Evolutionary conservation across 176 grass and related monocot species (phyloP), one percentile per base, ranked within the genome.

Genomic region (Zoysia pacifica): DNA sequence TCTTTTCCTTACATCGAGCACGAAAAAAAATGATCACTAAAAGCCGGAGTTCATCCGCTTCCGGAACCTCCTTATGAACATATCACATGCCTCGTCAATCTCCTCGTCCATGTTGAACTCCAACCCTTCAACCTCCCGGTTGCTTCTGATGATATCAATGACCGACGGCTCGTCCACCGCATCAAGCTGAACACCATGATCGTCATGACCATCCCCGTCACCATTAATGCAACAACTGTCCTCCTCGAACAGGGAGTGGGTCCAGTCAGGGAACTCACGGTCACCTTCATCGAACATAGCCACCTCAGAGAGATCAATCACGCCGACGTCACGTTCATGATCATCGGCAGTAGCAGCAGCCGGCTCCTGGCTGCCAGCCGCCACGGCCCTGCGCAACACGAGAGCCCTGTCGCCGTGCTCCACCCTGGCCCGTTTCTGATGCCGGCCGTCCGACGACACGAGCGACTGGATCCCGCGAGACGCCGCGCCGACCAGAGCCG

Each of bases 21-120:
- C 52, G 1, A 54, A 54, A 54, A 54, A 13, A 54, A 54, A 76
- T 42, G 52, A 16, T 54, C 52, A 54, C 52, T 54, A 54, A 54
- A 54, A 54, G 65, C 43, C 71, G 10, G 19, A 5, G 46, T 68
- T 99, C 70, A 99, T 86, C 56, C 80, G 84, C 46, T 43, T 68
- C 11, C 83, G 86, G 48, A 99, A 89, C 72, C 90, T 87, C 76
- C 19, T 86, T 20, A 99, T 99, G 84, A 91, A 99, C 72, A 95
- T 81, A 38, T 89, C 96, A 0, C 90, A 93, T 1, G 85, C 92
- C 47, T 93, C 86, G 49, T 99, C 88, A 43, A 95, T 99, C 62
- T 95, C 86, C 1, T 93, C 88, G 39, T 95, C 92, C 46, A 95
- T 52, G 37, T 81, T 87, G 67, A 95, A 99, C 67, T 92, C 87